Conservation (phyloP, 2,329 filamentous ascomycete genomes). For the Penicillium sclerotiorum region DNA sequence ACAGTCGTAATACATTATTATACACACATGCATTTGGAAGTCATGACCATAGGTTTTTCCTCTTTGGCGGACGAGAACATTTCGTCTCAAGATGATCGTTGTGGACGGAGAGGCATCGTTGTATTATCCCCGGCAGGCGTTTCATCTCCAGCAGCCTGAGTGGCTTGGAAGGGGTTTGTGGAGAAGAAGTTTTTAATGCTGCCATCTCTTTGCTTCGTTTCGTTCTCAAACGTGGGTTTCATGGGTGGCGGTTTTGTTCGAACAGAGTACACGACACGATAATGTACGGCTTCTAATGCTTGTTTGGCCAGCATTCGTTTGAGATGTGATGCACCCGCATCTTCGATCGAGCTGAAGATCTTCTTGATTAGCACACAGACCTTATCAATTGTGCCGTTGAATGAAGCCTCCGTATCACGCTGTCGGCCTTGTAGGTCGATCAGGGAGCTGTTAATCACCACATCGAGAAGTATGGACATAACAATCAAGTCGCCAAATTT, state of each 20-base stretch:
- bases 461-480: conserved; percentile 69
- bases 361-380: conserved; percentile 63
- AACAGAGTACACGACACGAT: conserved; percentile 71
- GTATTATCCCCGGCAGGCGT: background rate
- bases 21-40: too few relatives aligned
- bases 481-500: conserved; percentile 71
- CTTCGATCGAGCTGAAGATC: conserved; percentile 66
- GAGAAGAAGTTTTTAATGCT: conserved; percentile 17
- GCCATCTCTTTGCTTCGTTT: conserved; percentile 13
- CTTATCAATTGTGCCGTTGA: conserved; percentile 72
- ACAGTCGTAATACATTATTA: conserved; percentile 18
- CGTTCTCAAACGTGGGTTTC: conserved; percentile 44
- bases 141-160: background rate
- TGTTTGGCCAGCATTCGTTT: conserved; percentile 76
- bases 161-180: background rate
- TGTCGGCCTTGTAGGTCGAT: conserved; percentile 35
- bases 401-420: conserved; percentile 50
- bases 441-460: conserved; percentile 70
- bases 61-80: background rate
- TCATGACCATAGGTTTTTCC: background rate
- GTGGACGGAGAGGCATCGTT: conserved; percentile 10
- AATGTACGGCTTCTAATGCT: conserved; percentile 71
- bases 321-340: conserved; percentile 72
- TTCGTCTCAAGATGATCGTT: background rate
- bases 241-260: conserved; percentile 64